Base-by-base conservation (phyloP, 1,284 basidiomycete genomes). In the Farysia itapuensis region DNA sequence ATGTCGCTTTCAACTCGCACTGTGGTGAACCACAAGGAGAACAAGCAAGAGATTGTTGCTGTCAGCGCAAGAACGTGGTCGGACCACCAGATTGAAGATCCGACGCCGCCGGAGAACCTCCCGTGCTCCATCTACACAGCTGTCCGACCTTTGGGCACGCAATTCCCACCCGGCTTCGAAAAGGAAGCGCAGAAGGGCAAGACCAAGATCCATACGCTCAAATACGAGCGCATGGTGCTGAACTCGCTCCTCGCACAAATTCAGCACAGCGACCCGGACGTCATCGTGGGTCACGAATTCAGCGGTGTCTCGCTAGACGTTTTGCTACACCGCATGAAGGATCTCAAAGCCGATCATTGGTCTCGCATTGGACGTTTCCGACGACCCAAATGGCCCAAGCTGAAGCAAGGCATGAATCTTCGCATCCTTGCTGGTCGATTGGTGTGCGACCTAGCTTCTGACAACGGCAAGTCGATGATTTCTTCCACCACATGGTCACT, bases 211-310 rank as follows among this genome's bases (percentile, higher is more conserved):
- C 83, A 85, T 15, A 82, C 90, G 0, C 83, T 89, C 47, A 72
- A 74, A 49, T 74, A 71, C 58, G 94, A 98, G 76, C 85, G 89
- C 15, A 86, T 87, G 79, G 81, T 97, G 13, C 83, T 98, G 14
- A 92, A 86, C 69, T 86, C 83, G 47, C 80, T 96, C 5, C 82
- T 98, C 3, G 91, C 85, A 33, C 85, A 86, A 6, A 83, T 97
- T 24, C 84, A 89, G 73, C 87, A 86, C 69, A 83, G 88, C 20
- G 95, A 98, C 72, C 93, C 95, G 0, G 95, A 99, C 74, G 85
- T 97, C 24, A 85, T 98, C 39, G 83, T 98, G 23, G 92, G 94
- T 0, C 92, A 97, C 74, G 92, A 96, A 49, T 94, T 99, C 77
- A 80, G 90, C 11, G 92, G 90, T n/a, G 87, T 87, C 33, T 86